A percentile compares a stretch with the other conserved stretches of the same genome.
phyloP scores from a whole-genome alignment of 1,284 basidiomycete genomes.

The Rhodotorula sp. region DNA sequence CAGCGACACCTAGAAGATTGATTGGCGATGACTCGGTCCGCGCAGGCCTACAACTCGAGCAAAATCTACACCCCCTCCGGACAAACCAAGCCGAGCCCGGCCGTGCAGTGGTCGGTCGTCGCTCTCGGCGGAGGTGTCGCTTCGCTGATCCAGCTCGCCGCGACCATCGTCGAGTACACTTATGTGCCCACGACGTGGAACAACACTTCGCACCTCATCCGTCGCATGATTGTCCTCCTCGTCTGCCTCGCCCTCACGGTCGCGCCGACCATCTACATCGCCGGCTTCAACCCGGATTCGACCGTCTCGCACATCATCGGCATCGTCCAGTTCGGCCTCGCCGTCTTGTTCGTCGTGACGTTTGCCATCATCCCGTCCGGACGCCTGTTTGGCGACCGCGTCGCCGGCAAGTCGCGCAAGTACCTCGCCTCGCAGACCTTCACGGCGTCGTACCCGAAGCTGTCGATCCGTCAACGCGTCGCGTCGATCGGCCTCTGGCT shows the following conservation, averaged over 20 bases:
- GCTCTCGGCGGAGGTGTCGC: constrained; percentile 88
- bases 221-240: constrained; percentile 77
- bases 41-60: constrained; percentile 71
- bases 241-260: constrained; percentile 79
- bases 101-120: constrained; percentile 81
- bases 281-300: constrained; percentile 66
- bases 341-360: constrained; percentile 72
- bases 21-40: neutral
- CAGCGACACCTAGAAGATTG: neutral
- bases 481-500: constrained; percentile 78
- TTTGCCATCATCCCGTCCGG: constrained; percentile 87
- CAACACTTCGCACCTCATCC: constrained; percentile 87
- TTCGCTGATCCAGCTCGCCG: constrained; percentile 86
- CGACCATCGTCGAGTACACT: constrained; percentile 86
- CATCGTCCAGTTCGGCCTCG: constrained; percentile 88
- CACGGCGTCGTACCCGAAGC: constrained; percentile 81
- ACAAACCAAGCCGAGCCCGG: constrained; percentile 58
- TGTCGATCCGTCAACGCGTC: constrained; percentile 62
- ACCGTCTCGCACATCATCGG: constrained; percentile 74
- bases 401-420: constrained; percentile 86
- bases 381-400: constrained; percentile 91
- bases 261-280: constrained; percentile 88
- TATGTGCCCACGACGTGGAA: constrained; percentile 98
- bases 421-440: constrained; percentile 95
- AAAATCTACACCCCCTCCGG: constrained; percentile 64